Evolutionary conservation across 2,329 filamentous ascomycete species (phyloP), one percentile per base, ranked within the genome.

Genomic region (Fusarium acutatum): DNA sequence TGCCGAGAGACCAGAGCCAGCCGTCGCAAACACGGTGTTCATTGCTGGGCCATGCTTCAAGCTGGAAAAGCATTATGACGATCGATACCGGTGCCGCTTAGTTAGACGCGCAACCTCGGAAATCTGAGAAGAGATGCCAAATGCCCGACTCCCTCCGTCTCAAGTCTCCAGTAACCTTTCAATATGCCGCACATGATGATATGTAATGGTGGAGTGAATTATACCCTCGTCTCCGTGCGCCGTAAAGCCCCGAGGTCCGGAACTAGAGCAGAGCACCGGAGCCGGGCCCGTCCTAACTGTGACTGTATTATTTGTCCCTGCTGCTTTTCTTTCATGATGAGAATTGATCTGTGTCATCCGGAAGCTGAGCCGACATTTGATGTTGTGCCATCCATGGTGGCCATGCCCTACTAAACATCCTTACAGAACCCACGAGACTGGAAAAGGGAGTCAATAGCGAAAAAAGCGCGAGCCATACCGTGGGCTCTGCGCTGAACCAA

Each of bases 21-120:
- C 75, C 73, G 72, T 76, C 68, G 61, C 58, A 61, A 43, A 74
- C 76, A 78, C 76, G 75, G 62, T 73, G 75, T 53, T 58, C 49
- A 52, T 64, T 38, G 49, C 47, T 49, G 46, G 52, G 43, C 24
- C 46, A 53, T 74, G 66, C 64, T 74, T 72, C 30, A 68, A 64
- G 65, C 54, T 60, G 57, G 50, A 44, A 49, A 67, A 62, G 69
- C 56, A 68, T 54, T 67, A 73, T 75, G 75, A 76, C 75, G 75
- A 75, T 67, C 59, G 46, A 59, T 60, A 34, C 43, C 66, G 53
- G 56, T 71, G 58, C 56, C 43, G 62, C 58, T 68, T 70, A 70
- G 57, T 64, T 53, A 60, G 54, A 58, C 53, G 62, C 53, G 41
- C 58, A 58, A 60, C 63, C 49, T 58, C 65, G 47, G 69, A 46